Base-by-base conservation (phyloP, 2,329 filamentous ascomycete species). In the Stachybotrys chlorohalonatus region DNA sequence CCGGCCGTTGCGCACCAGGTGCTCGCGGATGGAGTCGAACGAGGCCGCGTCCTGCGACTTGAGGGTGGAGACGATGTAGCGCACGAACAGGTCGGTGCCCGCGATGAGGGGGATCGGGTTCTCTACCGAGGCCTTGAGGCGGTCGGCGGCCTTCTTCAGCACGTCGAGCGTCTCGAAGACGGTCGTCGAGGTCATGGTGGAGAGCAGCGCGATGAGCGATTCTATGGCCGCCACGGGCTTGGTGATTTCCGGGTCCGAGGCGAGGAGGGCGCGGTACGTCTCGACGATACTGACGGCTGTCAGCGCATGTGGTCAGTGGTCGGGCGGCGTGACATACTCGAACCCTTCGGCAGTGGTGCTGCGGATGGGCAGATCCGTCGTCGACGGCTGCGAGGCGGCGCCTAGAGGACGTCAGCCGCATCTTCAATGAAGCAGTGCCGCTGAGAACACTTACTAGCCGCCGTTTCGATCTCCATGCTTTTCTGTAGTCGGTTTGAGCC, bases 221-320 rank as follows among this genome's bases (percentile, higher is more conserved):
- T 95, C 90, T 67, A 96, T 96, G 56, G 92, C 91, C 17, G 94
- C 94, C 54, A 99, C 89, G 59, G 94, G 92, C 83, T 96, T 96
- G 42, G 93, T 96, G 53, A 97, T 81, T 58, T 95, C 89, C 11
- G 87, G 80, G 69, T 97, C 91, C 52, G 79, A 75, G 57, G 73
- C 69, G 52, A 84, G 78, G 56, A 83, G 75, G 56, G 72, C 70
- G 60, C 75, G 70, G 66, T 84, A 84, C 24, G 77, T 76, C 31
- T 72, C 69, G 56, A 84, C 80, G 62, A 84, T 82, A 66, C 79
- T 81, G 17, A 0, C 5, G 49, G 11, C 11, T 32, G 17, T 55
- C 52, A 59, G 55, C 24, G 15, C 2, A 31, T 3, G 48, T 11
- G 31, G 7, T 24, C 9, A 31, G 7, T 24, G 31, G 48, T 50